Base-by-base conservation (phyloP, 78 protist species). In the Chrysochromulina parva region DNA sequence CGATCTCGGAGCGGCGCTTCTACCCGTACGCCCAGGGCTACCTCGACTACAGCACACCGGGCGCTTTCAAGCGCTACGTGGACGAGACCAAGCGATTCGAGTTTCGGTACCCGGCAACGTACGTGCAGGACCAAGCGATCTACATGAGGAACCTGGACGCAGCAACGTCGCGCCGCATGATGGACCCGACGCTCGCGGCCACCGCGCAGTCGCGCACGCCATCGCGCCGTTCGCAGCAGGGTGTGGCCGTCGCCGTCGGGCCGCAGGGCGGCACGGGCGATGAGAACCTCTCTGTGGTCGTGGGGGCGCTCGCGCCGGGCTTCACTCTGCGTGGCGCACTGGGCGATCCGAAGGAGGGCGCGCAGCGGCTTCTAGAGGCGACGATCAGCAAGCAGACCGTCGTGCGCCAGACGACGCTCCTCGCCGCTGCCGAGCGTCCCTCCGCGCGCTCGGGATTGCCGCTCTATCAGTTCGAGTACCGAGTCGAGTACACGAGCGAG, bases 391-490 rank as follows among this genome's bases (percentile, higher is more conserved):
- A 69, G 78, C 53, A 3, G 53, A 38, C 38, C 38, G 78, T 28
- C 28, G 78, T 69, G 50, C 78, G 78, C 78, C 50, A 69, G 78
- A 69, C 78, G 24, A 69, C 78, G 48, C 78, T 69, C 7, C 78
- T 69, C 50, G 28, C 24, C 53, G 28, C 78, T 14, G 22, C 14
- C 50, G 78, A 69, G 78, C 28, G 50, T 0, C 14, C 78, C 50
- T 69, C 78, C 78, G 78, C 78, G 7, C 28, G 48, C 3, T n/a
- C 50, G 24, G 78, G 78, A 6, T 1, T 5, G 78, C 78, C 78
- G 78, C 78, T 69, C 78, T 69, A 69, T 14, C 78, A 69, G 50
- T 69, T 69, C 50, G 78, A 69, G 78, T 69, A 69, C 48, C 28
- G 48, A 6, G 78, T 69, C 50, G 78, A 69, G 24, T 69, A 69